A percentile compares a stretch with the other conserved stretches of the same genome.
Conservation (phyloP, 371 early-diverging fungal species). For the Zopfochytrium polystomum region DNA sequence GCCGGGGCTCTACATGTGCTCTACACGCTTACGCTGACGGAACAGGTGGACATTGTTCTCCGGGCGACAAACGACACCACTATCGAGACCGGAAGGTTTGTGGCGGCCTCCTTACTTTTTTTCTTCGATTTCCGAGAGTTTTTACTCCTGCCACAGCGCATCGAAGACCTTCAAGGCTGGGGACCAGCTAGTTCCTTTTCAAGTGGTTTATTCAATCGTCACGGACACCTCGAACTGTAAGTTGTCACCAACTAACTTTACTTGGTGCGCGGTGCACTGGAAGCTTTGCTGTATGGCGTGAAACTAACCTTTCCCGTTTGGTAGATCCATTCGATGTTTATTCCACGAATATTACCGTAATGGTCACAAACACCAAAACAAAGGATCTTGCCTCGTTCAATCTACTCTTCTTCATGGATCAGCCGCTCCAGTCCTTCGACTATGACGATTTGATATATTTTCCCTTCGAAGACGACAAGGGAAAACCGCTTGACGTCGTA, state of each 20-base stretch:
- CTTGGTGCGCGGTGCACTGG: not conserved
- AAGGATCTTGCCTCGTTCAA: not conserved
- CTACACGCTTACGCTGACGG: no score
- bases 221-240: conserved; percentile 1
- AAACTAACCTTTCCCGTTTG: not conserved
- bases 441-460: no score
- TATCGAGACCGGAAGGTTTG: no score
- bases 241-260: not conserved
- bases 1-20: no score
- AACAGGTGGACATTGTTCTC: no score
- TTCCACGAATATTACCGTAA: not conserved
- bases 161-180: not conserved
- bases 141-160: not conserved
- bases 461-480: no score
- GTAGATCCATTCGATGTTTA: not conserved
- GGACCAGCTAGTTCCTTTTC: not conserved
- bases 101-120: conserved; percentile 1
- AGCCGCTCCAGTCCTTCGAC: conserved; percentile 1
- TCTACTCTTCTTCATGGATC: not conserved
- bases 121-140: not conserved
- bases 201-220: not conserved
- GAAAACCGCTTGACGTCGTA: not conserved
- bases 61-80: not conserved
- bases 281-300: not conserved
- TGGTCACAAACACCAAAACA: not conserved